phyloP scores from a whole-genome alignment of 805 yeast genomes.

The Suhomyces sp. region DNA sequence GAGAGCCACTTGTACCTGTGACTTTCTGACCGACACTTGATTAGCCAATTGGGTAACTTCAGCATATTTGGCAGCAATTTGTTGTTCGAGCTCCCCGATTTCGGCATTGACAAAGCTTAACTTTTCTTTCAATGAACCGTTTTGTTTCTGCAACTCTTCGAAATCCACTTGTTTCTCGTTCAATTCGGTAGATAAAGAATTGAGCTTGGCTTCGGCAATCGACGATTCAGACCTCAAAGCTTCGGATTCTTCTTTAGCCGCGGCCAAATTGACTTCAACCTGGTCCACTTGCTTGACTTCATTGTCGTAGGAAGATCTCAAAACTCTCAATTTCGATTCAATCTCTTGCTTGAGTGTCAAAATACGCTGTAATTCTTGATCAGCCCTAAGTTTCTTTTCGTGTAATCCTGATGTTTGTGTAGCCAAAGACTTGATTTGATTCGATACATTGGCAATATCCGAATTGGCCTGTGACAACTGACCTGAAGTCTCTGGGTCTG shows the following conservation, averaged over 20 bases:
- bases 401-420: constrained; percentile 69
- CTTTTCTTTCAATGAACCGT: constrained; percentile 62
- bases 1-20: constrained; percentile 67
- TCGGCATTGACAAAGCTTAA: constrained; percentile 67
- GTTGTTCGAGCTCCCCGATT: constrained; percentile 55
- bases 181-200: constrained; percentile 64
- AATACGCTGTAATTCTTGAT: constrained; percentile 70
- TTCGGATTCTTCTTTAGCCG: constrained; percentile 65
- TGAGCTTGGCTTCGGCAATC: constrained; percentile 73
- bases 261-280: constrained; percentile 60
- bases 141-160: constrained; percentile 68
- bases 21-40: constrained; percentile 59
- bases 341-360: constrained; percentile 67
- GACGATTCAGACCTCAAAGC: constrained; percentile 68
- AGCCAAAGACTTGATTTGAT: constrained; percentile 76
- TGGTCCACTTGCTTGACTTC: constrained; percentile 75
- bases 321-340: constrained; percentile 61
- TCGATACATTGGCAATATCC: constrained; percentile 82
- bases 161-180: constrained; percentile 57
- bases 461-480: constrained; percentile 75
- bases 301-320: constrained; percentile 70
- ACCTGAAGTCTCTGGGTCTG: constrained; percentile 60
- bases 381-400: constrained; percentile 70
- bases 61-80: constrained; percentile 48
- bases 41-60: constrained; percentile 63